Evolutionary conservation across 2,329 filamentous ascomycete species (phyloP).

Genomic region (Penicillium janthinellum): DNA sequence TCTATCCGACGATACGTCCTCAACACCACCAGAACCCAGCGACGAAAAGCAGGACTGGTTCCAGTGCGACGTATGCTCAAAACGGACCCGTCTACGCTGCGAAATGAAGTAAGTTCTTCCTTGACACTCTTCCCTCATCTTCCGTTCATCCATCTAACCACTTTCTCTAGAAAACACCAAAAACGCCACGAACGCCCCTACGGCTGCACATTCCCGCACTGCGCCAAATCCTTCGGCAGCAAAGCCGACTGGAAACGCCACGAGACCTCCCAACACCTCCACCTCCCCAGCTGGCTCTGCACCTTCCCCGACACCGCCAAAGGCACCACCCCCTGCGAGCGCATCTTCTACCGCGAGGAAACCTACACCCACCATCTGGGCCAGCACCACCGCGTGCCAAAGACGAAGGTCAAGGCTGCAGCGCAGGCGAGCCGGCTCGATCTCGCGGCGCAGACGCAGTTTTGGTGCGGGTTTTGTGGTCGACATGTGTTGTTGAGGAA

Average conservation of each 20-base stretch:
- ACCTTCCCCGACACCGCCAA: slow-evolving; percentile 42
- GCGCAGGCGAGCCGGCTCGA: slow-evolving; percentile 59
- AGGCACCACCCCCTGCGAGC: slow-evolving; percentile 52
- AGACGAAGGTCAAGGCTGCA: background rate
- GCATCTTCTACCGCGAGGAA: slow-evolving; percentile 60
- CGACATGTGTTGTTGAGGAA: slow-evolving; percentile 56
- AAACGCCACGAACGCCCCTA: slow-evolving; percentile 82
- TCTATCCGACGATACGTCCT: slow-evolving; percentile 23
- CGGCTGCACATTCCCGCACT: slow-evolving; percentile 72
- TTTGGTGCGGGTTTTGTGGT: slow-evolving; percentile 87
- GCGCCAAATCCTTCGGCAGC: slow-evolving; percentile 77
- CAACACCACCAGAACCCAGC: slow-evolving; percentile 3
- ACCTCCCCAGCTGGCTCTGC: slow-evolving; percentile 73
- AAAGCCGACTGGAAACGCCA: slow-evolving; percentile 96
- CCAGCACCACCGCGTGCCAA: slow-evolving; percentile 43
- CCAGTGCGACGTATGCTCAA: slow-evolving; percentile 35
- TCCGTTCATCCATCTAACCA: slow-evolving; percentile 3
- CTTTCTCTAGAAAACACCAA: slow-evolving; percentile 70
- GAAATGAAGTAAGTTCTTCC: slow-evolving; percentile 40
- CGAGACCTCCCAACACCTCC: slow-evolving; percentile 76
- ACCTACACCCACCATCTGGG: slow-evolving; percentile 65
- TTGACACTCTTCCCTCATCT: too few species aligned
- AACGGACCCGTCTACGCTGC: slow-evolving; percentile 35
- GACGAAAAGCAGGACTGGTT: slow-evolving; percentile 31
- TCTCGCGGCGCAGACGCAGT: slow-evolving; percentile 64